These are phyloP conservation scores for Fragilariopsis cylindrus DNA, from an alignment of 108 stramenopile species.

Conservation along the genomic window DNA sequence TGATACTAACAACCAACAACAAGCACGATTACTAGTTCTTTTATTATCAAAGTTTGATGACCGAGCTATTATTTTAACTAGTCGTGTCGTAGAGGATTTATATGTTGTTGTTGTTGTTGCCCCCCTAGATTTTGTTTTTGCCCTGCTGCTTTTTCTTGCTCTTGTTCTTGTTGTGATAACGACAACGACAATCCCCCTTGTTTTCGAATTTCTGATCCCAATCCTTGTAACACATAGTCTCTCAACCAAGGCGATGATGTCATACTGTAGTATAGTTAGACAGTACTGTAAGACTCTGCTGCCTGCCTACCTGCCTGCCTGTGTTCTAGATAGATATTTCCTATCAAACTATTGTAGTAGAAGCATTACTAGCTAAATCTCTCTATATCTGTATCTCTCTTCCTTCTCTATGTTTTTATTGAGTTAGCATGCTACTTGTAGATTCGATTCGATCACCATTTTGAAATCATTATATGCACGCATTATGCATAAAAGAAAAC, in stretches of 20 bases:
- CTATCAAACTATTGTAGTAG: too few species aligned
- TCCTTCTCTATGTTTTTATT: too few species aligned
- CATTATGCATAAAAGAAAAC: too few species aligned
- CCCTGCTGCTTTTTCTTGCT: background rate
- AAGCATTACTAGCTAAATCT: too few species aligned
- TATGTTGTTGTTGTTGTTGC: background rate
- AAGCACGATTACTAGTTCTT: background rate
- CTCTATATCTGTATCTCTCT: too few species aligned
- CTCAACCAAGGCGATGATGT: conserved; percentile 20
- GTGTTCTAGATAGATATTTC: too few species aligned
- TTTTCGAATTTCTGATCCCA: background rate
- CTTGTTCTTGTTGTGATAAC: background rate
- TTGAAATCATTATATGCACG: too few species aligned
- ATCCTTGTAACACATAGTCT: conserved; percentile 13
- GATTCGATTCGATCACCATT: too few species aligned
- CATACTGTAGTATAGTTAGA: background rate
- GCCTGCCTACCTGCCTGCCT: too few species aligned
- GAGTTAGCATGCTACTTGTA: too few species aligned
- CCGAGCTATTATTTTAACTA: conserved; percentile 4
- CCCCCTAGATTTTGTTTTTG: too few species aligned
- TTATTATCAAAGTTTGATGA: background rate
- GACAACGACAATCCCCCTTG: background rate
- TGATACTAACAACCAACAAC: conserved; percentile 15
- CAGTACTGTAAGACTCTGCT: too few species aligned
- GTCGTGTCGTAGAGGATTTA: background rate